Percentiles rank a stretch among this genome's conserved stretches.
Conservation (phyloP, 345 rosid species). For the Syzygium grande region DNA sequence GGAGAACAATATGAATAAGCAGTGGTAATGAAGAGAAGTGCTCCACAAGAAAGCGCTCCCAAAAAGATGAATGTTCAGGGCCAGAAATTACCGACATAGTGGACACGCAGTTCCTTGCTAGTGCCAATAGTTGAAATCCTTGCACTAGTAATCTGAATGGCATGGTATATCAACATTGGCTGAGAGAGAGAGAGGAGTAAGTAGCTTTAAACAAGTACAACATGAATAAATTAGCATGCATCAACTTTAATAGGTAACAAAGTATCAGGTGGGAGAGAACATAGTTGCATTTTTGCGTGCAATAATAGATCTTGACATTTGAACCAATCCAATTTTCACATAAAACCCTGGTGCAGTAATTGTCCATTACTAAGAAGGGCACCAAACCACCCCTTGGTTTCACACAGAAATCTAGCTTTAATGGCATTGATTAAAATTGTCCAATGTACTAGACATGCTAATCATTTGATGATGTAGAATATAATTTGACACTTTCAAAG, state of each 20-base stretch:
- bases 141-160: conserved; percentile 42
- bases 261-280: background rate
- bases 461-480: background rate
- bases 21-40: background rate
- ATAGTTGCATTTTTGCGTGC: background rate
- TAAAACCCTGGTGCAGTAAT: background rate
- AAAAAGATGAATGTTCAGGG: background rate
- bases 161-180: conserved; percentile 79
- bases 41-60: background rate
- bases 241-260: background rate
- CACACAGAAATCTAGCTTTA: background rate
- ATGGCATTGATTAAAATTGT: background rate
- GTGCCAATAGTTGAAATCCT: conserved; percentile 21
- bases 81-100: conserved; percentile 63
- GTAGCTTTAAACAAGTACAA: background rate
- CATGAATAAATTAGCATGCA: background rate
- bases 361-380: background rate
- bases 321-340: background rate
- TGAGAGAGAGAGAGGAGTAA: conserved; percentile 17
- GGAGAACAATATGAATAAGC: background rate
- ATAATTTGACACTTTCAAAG: background rate
- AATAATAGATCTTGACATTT: background rate
- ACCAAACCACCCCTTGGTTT: background rate
- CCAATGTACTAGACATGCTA: background rate
- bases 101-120: conserved; percentile 45